A percentile compares a stretch with the other conserved stretches of the same genome.
These are phyloP conservation scores for Avena insularis DNA, from an alignment of 176 grass and related monocot species.

Conservation along the genomic window DNA sequence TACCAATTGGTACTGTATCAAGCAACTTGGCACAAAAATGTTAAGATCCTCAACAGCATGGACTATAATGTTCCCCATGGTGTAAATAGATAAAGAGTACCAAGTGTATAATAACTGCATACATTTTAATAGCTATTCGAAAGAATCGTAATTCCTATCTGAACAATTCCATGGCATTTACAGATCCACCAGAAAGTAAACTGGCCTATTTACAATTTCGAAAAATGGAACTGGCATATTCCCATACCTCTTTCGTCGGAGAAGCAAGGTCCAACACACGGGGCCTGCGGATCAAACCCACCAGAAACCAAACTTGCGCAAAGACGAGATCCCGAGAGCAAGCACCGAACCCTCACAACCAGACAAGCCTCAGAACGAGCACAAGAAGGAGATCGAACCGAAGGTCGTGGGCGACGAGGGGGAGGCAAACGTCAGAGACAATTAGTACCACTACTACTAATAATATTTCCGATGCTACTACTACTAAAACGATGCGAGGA, in stretches of 20 bases:
- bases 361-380: constrained; percentile 53
- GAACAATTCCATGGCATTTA: constrained; percentile 17
- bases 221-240: background rate
- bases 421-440: constrained; percentile 63
- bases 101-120: background rate
- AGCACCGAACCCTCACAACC: constrained; percentile 13
- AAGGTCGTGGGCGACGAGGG: constrained; percentile 40
- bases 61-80: background rate
- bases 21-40: background rate
- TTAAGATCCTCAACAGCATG: background rate
- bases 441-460: constrained; percentile 42
- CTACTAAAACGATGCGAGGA: constrained; percentile 59
- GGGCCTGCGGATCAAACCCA: background rate
- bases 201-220: background rate
- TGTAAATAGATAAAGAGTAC: background rate
- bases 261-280: background rate
- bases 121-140: background rate
- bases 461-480: constrained; percentile 53
- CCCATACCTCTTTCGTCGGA: constrained; percentile 43
- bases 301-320: background rate
- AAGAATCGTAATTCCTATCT: background rate
- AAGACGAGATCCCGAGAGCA: background rate
- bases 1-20: background rate
- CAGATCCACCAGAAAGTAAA: background rate
- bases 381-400: constrained; percentile 46